Evolutionary conservation across 768 basidiomycete species (phyloP), one percentile per base, ranked within the genome.

Genomic region (Antrodiella citrinella): DNA sequence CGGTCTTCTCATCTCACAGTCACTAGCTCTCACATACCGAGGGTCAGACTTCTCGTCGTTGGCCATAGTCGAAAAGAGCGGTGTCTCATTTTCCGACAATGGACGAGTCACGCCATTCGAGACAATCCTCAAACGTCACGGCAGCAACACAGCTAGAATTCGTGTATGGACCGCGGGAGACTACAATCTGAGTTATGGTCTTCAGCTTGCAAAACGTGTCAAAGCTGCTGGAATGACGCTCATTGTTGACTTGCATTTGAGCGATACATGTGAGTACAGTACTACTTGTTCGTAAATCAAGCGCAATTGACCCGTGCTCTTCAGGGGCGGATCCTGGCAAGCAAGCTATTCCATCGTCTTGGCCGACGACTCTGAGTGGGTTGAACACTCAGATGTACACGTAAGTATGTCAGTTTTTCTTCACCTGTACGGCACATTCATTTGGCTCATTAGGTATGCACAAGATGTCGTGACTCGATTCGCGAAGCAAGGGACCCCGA

Each of bases 241-340:
- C 12, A 59, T 74, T 39, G 66, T 84, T 9, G 80, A 84, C 55
- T 60, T 82, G 43, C 81, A 84, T 55, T 82, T 74, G 59, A 81
- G 79, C 58, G 81, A 83, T 57, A 81, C 75, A n/a, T 78, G 78
- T 79, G 52, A 23, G 72, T 66, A 30, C 24, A 12, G 4, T 13
- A 21, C 38, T 19, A 9, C 43, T 23, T 45, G 41, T 40, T 46
- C 43, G 12, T 26, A 18, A 30, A 26, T n/a, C n/a, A n/a, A n/a
- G 23, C 11, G 3, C 4, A 3, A 3, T 52, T 19, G 19, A 13
- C 18, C 22, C 26, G 22, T 45, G 13, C 25, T 15, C 44, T 26
- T 19, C 45, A 81, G 79, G 81, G 81, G 81, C 81, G 1, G 80
- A 83, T 61, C 80, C 81, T 1, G 79, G 77, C 13, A 68, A 82